Evolutionary conservation across 495 filamentous ascomycete genomes (phyloP), one percentile per base, ranked within the genome.

Genomic region (Talaromyces liani): DNA sequence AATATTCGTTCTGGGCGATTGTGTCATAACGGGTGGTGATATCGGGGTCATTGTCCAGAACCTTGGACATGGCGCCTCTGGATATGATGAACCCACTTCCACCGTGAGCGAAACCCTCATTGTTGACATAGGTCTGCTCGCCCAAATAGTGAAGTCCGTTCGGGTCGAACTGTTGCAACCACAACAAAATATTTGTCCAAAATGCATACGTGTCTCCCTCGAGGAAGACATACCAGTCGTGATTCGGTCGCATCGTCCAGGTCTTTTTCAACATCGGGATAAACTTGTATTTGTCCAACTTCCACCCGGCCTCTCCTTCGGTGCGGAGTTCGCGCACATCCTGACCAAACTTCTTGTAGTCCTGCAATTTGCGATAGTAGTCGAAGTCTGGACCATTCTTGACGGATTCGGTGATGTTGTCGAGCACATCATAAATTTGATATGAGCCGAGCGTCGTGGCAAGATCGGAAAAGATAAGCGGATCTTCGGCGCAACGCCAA

Each of bases 211-310:
- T 85, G 67, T 88, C 84, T 16, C 78, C 78, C 67, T 87, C 84
- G 66, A 84, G 79, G 64, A 87, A 87, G 45, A 86, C 77, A 67
- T 84, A 88, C 82, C 83, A 88, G 36, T 82, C 78, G 22, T 69
- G 74, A 8, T 76, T 71, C 7, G 82, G 81, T 6, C 75, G 73
- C 79, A 79, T 72, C 36, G 71, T 68, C 77, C 79, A 85, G 10
- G 82, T 78, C 62, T 83, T 73, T 65, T 82, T 78, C 61, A 86
- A 75, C 70, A 83, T 81, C 18, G 82, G 80, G 10, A 88, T 71
- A 68, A 86, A 86, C 73, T 87, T 88, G 73, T 83, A 87, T 66
- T 84, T 85, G 69, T 88, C 84, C 56, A 85, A 68, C 53, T 68
- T 73, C 84, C 84, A 88, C 7, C 77, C 84, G 18, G 64, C 60